A percentile compares a stretch with the other conserved stretches of the same genome.
These are phyloP conservation scores for Trifolium pratense DNA, from an alignment of 306 rosid species.

Conservation along the genomic window DNA sequence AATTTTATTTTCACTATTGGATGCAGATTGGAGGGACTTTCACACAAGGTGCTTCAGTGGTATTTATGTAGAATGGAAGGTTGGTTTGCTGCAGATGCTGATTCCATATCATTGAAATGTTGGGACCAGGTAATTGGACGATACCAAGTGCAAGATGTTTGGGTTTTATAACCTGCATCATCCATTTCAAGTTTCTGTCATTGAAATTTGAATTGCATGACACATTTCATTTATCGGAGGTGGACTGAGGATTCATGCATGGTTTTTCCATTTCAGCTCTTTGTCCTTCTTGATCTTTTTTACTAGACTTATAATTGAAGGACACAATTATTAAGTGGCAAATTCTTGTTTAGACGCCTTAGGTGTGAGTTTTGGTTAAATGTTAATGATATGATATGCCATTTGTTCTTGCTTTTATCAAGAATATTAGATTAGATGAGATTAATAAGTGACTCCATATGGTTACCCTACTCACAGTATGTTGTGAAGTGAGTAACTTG, in stretches of 20 bases:
- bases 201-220: slow-evolving; percentile 17
- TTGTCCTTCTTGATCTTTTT: background rate
- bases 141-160: slow-evolving; percentile 24
- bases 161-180: background rate
- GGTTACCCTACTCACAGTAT: slow-evolving; percentile 9
- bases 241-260: background rate
- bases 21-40: slow-evolving; percentile 87
- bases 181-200: slow-evolving; percentile 7
- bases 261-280: background rate
- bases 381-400: no score
- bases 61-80: slow-evolving; percentile 99
- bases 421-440: slow-evolving; percentile 31
- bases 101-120: slow-evolving; percentile 80
- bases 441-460: slow-evolving; percentile 26
- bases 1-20: slow-evolving; percentile 29
- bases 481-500: slow-evolving; percentile 5
- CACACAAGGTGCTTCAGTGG: slow-evolving; percentile 96
- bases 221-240: slow-evolving; percentile 13
- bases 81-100: slow-evolving; percentile 99
- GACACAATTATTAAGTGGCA: background rate
- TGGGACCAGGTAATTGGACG: slow-evolving; percentile 85
- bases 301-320: background rate
- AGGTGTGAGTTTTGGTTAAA: slow-evolving; percentile 32
- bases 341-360: background rate
- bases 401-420: slow-evolving; percentile 9